These are phyloP conservation scores for Aquilaria malaccensis DNA, from an alignment of 345 rosid species.

Conservation along the genomic window DNA sequence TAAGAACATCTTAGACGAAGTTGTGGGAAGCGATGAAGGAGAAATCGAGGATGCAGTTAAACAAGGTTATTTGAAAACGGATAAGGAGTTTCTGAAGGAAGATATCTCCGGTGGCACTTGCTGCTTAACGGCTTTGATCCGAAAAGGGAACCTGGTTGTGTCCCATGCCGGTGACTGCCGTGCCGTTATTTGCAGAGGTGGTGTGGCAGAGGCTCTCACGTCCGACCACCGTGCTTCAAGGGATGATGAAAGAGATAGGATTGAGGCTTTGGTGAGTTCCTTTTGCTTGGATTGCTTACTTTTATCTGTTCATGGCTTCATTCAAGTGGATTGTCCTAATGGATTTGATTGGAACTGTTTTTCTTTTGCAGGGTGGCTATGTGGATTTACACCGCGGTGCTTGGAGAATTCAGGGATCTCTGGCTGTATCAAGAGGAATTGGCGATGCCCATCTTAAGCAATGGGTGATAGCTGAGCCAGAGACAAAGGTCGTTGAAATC, in stretches of 20 bases:
- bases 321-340: neutral
- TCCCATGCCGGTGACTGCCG: constrained; percentile 88
- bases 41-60: constrained; percentile 38
- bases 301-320: neutral
- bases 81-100: constrained; percentile 49
- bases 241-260: constrained; percentile 50
- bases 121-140: constrained; percentile 69
- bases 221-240: constrained; percentile 72
- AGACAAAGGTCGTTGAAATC: constrained; percentile 44
- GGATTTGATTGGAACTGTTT: neutral
- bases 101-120: constrained; percentile 63
- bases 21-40: constrained; percentile 23
- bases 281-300: neutral
- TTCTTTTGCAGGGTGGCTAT: constrained; percentile 61
- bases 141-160: constrained; percentile 43
- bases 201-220: constrained; percentile 73
- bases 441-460: constrained; percentile 69
- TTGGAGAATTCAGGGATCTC: constrained; percentile 88
- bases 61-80: constrained; percentile 58
- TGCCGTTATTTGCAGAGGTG: constrained; percentile 61
- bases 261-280: constrained; percentile 49
- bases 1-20: constrained; percentile 46
- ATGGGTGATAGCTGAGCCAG: constrained; percentile 94
- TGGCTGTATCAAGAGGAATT: constrained; percentile 83
- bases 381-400: constrained; percentile 65